Base-by-base conservation (phyloP, 768 basidiomycete genomes). In the Calocera cornea region DNA sequence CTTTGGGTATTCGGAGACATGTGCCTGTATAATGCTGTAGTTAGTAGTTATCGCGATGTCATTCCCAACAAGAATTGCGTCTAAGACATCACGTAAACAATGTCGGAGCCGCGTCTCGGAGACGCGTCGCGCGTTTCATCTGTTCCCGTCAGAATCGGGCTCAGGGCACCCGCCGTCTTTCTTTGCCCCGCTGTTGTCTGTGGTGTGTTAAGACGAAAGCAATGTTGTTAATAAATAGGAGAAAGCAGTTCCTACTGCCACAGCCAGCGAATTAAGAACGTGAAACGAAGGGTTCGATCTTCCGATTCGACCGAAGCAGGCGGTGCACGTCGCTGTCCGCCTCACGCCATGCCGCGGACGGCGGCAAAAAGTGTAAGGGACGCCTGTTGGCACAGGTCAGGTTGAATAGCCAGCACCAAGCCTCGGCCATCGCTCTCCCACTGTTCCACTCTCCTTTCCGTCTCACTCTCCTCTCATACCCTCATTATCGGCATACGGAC, bases 321-420 rank as follows among this genome's bases (percentile, higher is more conserved):
- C 44, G 19, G 44, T 47, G 44, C 44, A 41, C 19, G 44, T 60
- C 44, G 44, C 44, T 47, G 8, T 19, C 14, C 8, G 8, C 54
- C 54, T 60, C 54, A 60, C 31, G 54, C 54, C 54, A 60, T 33
- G 54, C 27, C 54, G 44, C 24, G 54, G 14, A 33, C 54, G 54
- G 54, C 54, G 54, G 54, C 54, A 60, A 60, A 60, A 60, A 60
- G 54, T 60, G 54, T 19, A 60, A 60, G 54, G 54, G 54, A 16
- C 54, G 54, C 54, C 54, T 60, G 54, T 60, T 60, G 54, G 54
- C 54, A 60, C 54, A 60, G 54, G 54, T 60, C 54, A 60, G 24
- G 54, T 60, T 60, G 14, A 22, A 60, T 22, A 60, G 54, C 54
- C 11, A 60, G 54, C 54, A 60, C 54, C 31, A 27, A 60, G 31